Conservation (phyloP, 139 green algal genomes). For the Mesostigma viride region DNA sequence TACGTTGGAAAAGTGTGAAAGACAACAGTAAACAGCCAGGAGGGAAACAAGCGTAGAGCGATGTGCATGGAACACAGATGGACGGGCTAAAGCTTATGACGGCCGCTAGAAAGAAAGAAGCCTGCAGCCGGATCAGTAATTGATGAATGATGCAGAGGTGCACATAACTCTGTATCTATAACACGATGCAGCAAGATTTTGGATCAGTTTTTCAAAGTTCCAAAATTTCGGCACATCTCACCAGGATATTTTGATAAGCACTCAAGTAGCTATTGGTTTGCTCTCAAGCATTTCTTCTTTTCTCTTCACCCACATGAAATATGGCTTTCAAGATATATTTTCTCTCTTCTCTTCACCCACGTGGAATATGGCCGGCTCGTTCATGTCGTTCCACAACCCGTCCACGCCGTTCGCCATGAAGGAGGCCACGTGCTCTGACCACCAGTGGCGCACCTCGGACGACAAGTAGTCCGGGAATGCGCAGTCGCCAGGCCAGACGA, state of each 20-base stretch:
- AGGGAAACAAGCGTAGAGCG: no score
- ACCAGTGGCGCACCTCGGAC: constrained; percentile 14
- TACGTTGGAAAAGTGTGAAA: background rate
- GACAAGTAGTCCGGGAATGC: constrained; percentile 20
- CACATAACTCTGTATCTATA: no score
- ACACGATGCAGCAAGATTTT: no score
- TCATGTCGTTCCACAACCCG: constrained; percentile 33
- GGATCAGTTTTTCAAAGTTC: no score
- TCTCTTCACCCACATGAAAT: constrained; percentile 22
- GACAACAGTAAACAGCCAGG: background rate
- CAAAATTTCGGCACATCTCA: background rate
- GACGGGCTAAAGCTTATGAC: no score
- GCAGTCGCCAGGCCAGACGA: constrained; percentile 22
- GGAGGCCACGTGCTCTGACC: background rate
- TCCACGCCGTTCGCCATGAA: constrained; percentile 18
- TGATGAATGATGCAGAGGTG: no score
- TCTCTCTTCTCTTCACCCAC: no score
- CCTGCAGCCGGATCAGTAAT: no score
- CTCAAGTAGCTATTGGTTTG: background rate
- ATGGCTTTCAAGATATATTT: no score
- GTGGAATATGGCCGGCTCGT: constrained; percentile 25
- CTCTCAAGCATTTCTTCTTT: no score
- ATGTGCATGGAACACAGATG: no score
- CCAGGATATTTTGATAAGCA: background rate
- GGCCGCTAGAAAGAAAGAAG: no score